Conservation (phyloP, 2,329 filamentous ascomycete genomes). For the Botryotinia convoluta region DNA sequence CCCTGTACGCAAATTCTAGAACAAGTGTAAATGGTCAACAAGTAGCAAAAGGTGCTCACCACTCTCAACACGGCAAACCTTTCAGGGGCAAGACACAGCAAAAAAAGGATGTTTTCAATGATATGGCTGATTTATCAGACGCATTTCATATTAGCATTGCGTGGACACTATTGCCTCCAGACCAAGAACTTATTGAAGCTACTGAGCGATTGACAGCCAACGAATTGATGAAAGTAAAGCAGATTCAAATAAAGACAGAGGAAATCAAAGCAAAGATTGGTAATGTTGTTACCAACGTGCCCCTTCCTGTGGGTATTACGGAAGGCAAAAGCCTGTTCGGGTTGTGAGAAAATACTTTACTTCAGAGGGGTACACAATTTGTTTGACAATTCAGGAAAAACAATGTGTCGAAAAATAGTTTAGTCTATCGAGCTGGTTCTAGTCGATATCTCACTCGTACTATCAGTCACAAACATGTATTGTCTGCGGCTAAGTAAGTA, state of each 20-base stretch:
- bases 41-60: not conserved
- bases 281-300: slow-evolving; percentile 59
- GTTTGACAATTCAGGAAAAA: not conserved
- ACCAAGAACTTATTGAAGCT: slow-evolving; percentile 42
- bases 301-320: slow-evolving; percentile 36
- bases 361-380: not conserved
- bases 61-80: not conserved
- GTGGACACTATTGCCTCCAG: slow-evolving; percentile 67
- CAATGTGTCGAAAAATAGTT: not conserved
- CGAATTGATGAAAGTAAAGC: not conserved
- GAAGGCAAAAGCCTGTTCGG: slow-evolving; percentile 32
- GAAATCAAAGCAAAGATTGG: slow-evolving; percentile 74
- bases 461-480: not conserved
- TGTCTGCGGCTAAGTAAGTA: not conserved
- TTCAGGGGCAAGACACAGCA: slow-evolving; percentile 14
- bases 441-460: not conserved
- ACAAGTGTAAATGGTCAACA: not conserved
- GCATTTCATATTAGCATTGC: slow-evolving; percentile 88
- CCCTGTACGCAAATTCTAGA: slow-evolving; percentile 56
- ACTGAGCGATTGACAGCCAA: slow-evolving; percentile 36
- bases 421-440: not conserved
- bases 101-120: slow-evolving; percentile 16
- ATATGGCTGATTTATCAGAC: slow-evolving; percentile 45
- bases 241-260: slow-evolving; percentile 53
- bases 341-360: slow-evolving; percentile 17